A percentile compares a stretch with the other conserved stretches of the same genome.
Evolutionary conservation across 2,329 filamentous ascomycete genomes (phyloP).

Genomic region (Exophiala aquamarina): DNA sequence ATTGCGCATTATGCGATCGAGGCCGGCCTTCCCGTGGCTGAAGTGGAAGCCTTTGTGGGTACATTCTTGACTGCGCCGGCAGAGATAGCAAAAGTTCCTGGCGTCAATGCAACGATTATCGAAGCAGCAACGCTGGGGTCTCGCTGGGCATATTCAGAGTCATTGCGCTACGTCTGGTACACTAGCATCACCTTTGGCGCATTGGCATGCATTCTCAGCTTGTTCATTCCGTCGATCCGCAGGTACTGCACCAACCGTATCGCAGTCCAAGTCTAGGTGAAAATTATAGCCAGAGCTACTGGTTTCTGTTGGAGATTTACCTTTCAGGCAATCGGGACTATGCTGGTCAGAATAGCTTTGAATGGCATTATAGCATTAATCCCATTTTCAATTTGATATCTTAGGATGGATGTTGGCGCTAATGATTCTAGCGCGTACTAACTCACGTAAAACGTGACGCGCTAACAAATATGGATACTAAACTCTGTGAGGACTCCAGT

Average conservation of each 20-base stretch:
- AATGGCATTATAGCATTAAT: no score
- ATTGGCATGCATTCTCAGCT: slow-evolving; percentile 5
- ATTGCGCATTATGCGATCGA: slow-evolving; percentile 29
- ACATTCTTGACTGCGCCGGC: slow-evolving; percentile 11
- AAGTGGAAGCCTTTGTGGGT: slow-evolving; percentile 11
- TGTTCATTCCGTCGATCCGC: slow-evolving; percentile 6
- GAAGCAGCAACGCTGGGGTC: slow-evolving; percentile 6
- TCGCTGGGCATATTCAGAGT: slow-evolving; percentile 11
- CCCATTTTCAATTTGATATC: no score
- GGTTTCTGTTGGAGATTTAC: no score
- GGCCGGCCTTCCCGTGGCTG: slow-evolving; percentile 16
- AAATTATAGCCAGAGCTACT: no score
- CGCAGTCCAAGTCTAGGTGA: slow-evolving; percentile 4
- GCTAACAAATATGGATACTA: no score
- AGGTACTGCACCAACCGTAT: slow-evolving; percentile 11
- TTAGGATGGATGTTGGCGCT: no score
- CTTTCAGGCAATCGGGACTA: no score
- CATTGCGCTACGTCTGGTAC: slow-evolving; percentile 11
- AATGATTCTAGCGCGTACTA: no score
- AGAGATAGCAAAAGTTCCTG: slow-evolving; percentile 17
- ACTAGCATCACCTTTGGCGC: slow-evolving; percentile 12
- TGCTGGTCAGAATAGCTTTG: no score
- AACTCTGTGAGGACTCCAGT: no score
- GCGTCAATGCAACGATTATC: slow-evolving; percentile 1
- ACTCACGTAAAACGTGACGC: no score